Evolutionary conservation across 2,329 filamentous ascomycete species (phyloP).

Genomic region (Colletotrichum liaoningense): DNA sequence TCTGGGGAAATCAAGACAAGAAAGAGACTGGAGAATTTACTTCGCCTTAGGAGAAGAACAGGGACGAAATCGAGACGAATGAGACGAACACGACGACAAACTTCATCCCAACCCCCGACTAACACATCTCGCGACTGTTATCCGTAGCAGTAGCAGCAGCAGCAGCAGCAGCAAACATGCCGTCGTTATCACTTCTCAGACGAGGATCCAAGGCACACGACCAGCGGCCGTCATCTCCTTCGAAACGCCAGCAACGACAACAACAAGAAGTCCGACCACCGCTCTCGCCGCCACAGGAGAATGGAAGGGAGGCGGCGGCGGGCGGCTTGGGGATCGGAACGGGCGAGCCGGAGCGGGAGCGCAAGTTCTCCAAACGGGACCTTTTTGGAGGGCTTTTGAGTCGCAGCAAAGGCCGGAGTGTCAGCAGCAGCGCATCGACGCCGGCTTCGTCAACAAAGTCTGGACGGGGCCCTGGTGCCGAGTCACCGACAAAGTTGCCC

Average conservation of each 20-base stretch:
- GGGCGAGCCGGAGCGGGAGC: slow-evolving; percentile 33
- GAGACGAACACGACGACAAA: slow-evolving; percentile 19
- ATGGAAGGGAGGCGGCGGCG: slow-evolving; percentile 5
- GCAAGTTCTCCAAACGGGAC: slow-evolving; percentile 45
- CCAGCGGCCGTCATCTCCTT: slow-evolving; percentile 22
- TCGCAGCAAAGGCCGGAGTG: slow-evolving; percentile 37
- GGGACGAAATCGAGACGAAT: slow-evolving; percentile 11
- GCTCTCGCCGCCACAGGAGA: slow-evolving; percentile 7
- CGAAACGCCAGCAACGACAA: slow-evolving; percentile 19
- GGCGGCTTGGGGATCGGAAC: slow-evolving; percentile 9
- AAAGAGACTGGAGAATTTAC: background rate
- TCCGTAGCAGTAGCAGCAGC: background rate
- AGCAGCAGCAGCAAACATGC: slow-evolving; percentile 40
- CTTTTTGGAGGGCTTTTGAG: slow-evolving; percentile 46
- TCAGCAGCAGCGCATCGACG: slow-evolving; percentile 12
- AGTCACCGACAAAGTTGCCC: slow-evolving; percentile 32
- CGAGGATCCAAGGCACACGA: slow-evolving; percentile 39
- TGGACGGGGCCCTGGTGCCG: slow-evolving; percentile 24
- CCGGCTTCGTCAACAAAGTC: slow-evolving; percentile 10
- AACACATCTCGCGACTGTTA: slow-evolving; percentile 5
- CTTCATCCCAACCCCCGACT: slow-evolving; percentile 1
- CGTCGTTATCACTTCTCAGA: slow-evolving; percentile 46
- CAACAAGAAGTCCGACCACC: background rate
- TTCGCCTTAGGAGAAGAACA: background rate
- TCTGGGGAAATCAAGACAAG: background rate